Conservation (phyloP, 1,284 basidiomycete species). For the Puccinia triticina region DNA sequence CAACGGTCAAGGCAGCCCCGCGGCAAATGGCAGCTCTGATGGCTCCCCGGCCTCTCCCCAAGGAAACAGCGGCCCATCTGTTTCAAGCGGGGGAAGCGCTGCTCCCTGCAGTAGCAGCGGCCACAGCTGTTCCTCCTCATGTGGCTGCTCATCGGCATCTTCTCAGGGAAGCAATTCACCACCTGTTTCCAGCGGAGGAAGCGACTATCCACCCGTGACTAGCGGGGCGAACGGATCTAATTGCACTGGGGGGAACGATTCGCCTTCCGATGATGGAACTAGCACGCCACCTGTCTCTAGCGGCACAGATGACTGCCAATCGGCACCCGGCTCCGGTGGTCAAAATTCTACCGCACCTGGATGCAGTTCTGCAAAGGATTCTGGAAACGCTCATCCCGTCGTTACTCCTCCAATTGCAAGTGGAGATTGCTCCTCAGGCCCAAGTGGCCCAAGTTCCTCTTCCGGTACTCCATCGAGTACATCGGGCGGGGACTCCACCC, state of each 20-base stretch:
- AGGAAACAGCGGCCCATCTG: neutral
- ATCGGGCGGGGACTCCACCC: neutral
- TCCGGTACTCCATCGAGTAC: neutral
- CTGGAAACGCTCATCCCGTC: neutral
- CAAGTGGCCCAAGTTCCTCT: neutral
- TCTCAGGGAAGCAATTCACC: neutral
- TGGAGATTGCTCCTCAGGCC: neutral
- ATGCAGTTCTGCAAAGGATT: neutral
- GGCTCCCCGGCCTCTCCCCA: neutral
- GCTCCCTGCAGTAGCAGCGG: constrained; percentile 3
- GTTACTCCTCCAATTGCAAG: neutral
- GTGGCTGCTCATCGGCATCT: neutral
- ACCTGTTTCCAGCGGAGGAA: neutral
- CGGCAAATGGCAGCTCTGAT: neutral
- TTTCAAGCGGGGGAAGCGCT: neutral
- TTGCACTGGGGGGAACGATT: neutral
- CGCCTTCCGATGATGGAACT: neutral
- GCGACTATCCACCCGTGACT: neutral
- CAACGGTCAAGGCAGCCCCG: neutral
- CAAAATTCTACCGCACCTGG: neutral
- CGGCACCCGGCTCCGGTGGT: neutral
- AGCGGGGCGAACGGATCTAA: neutral
- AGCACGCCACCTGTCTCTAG: neutral
- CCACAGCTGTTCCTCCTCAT: neutral
- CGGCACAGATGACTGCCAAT: neutral